A percentile compares a stretch with the other conserved stretches of the same genome.
Evolutionary conservation across 1,139 yeast genomes (phyloP).

Genomic region (Magnusiomyces tetraspermus): DNA sequence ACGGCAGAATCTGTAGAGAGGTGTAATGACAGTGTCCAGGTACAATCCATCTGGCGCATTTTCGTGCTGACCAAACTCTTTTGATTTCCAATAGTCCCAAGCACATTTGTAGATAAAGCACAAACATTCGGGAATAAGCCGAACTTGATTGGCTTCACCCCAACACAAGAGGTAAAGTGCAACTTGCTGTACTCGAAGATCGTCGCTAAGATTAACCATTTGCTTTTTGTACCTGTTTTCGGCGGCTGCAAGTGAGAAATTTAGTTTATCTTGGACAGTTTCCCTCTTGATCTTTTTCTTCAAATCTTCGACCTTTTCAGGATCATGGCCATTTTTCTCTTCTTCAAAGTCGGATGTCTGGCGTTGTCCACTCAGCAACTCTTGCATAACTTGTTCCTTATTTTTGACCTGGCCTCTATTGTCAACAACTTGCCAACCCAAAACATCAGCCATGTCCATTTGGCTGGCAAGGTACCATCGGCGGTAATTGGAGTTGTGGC

Average conservation of each 20-base stretch:
- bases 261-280: constrained; percentile 14
- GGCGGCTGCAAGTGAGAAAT: constrained; percentile 37
- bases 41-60: constrained; percentile 31
- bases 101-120: constrained; percentile 76
- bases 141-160: constrained; percentile 81
- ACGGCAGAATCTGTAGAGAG: constrained; percentile 55
- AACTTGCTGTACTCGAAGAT: constrained; percentile 54
- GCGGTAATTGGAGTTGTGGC: constrained; percentile 52
- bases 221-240: constrained; percentile 44
- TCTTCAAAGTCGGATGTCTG: constrained; percentile 17
- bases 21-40: constrained; percentile 63
- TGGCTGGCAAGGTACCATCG: constrained; percentile 68
- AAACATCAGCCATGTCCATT: constrained; percentile 45
- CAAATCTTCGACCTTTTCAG: constrained; percentile 19
- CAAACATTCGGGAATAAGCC: constrained; percentile 80
- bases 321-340: constrained; percentile 23
- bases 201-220: constrained; percentile 47
- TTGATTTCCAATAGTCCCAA: constrained; percentile 45
- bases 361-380: constrained; percentile 7
- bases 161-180: constrained; percentile 66
- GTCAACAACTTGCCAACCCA: constrained; percentile 36
- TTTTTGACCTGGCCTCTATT: constrained; percentile 5
- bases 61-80: constrained; percentile 26
- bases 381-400: background rate
- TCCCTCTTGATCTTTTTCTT: constrained; percentile 25